phyloP scores from a whole-genome alignment of 2,329 filamentous ascomycete species.

The Penicillium sclerotigenum region DNA sequence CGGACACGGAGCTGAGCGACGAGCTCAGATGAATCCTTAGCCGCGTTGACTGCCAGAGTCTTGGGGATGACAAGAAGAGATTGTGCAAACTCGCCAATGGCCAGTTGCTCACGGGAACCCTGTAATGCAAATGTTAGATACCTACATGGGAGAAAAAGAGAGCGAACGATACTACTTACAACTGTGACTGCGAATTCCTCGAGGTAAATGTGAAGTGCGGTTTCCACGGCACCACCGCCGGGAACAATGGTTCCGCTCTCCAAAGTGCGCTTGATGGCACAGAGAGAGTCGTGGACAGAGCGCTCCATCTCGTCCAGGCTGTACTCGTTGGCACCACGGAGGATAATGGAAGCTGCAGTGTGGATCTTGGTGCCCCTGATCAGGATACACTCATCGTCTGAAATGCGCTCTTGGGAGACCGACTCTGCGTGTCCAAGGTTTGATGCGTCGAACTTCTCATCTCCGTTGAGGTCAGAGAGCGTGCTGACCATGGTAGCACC shows the following conservation, averaged over 20 bases:
- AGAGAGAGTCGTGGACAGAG: conserved; percentile 93
- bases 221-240: conserved; percentile 94
- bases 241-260: conserved; percentile 97
- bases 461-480: conserved; percentile 92
- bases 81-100: conserved; percentile 95
- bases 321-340: conserved; percentile 93
- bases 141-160: not conserved
- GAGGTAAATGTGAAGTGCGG: conserved; percentile 97
- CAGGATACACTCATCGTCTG: conserved; percentile 96
- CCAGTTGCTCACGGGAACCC: conserved; percentile 92
- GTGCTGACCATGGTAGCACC: conserved; percentile 91
- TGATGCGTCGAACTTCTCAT: conserved; percentile 91
- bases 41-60: conserved; percentile 93
- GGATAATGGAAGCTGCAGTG: conserved; percentile 91
- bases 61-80: conserved; percentile 92
- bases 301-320: conserved; percentile 99
- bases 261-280: conserved; percentile 92
- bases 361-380: conserved; percentile 94
- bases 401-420: conserved; percentile 96
- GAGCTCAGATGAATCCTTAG: conserved; percentile 92
- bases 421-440: conserved; percentile 90
- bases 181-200: conserved; percentile 98
- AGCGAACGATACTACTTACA: conserved; percentile 47
- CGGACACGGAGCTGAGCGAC: conserved; percentile 92
- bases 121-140: conserved; percentile 27